A percentile compares a stretch with the other conserved stretches of the same genome.
Evolutionary conservation across 75 land plant species (phyloP).

Genomic region (Chamaecyparis obtusa): DNA sequence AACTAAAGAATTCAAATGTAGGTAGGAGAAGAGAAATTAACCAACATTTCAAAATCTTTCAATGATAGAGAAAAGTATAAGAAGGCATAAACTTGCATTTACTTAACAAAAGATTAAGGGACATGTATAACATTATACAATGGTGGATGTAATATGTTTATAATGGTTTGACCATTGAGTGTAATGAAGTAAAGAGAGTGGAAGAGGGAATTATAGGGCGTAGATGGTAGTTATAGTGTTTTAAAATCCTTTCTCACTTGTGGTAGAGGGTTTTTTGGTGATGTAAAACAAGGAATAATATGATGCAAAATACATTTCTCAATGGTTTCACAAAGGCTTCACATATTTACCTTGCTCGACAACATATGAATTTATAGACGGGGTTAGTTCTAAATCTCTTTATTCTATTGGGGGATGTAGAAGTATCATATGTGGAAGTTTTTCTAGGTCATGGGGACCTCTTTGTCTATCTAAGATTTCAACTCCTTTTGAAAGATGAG

Average conservation of each 20-base stretch:
- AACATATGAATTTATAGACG: conserved; percentile 43
- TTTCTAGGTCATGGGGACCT: conserved; percentile 33
- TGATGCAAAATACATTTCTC: conserved; percentile 29
- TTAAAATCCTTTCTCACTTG: conserved; percentile 21
- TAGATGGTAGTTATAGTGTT: neutral
- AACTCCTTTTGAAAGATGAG: conserved; percentile 37
- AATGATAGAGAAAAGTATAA: too few species aligned
- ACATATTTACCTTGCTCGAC: conserved; percentile 26
- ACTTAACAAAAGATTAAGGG: too few species aligned
- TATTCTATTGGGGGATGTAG: conserved; percentile 36
- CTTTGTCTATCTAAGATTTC: conserved; percentile 15
- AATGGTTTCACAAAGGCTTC: conserved; percentile 54
- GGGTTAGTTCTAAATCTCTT: conserved; percentile 47
- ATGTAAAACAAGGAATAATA: conserved; percentile 26
- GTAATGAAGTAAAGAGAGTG: too few species aligned
- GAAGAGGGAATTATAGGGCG: too few species aligned
- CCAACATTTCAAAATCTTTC: too few species aligned
- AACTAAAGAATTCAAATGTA: too few species aligned
- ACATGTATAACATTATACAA: too few species aligned
- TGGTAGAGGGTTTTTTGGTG: conserved; percentile 14
- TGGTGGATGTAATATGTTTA: too few species aligned
- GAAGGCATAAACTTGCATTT: too few species aligned
- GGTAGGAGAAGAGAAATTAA: too few species aligned
- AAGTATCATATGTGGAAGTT: conserved; percentile 37
- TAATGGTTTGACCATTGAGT: too few species aligned